Evolutionary conservation across 805 yeast genomes (phyloP).

Genomic region (Yarrowia keelungensis): DNA sequence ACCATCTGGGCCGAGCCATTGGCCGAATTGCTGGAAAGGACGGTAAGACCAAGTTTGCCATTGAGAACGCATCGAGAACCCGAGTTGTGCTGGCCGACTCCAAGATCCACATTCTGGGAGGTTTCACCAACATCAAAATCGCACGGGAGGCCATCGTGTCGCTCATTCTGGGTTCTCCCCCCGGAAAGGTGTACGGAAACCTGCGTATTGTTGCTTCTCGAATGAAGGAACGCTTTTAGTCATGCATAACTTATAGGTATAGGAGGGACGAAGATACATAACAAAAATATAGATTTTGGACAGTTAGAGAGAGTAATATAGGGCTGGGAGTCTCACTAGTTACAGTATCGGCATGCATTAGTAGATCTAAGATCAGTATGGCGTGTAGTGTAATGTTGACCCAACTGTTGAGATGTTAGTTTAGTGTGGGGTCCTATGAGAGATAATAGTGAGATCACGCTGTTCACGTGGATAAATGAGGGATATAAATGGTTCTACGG

Average conservation of each 20-base stretch:
- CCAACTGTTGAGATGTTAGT: constrained; percentile 1
- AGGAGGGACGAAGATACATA: constrained; percentile 22
- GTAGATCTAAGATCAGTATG: no score
- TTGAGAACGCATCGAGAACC: constrained; percentile 97
- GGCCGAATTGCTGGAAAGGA: constrained; percentile 99
- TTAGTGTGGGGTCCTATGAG: no score
- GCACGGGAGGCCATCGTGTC: constrained; percentile 98
- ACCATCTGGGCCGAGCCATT: constrained; percentile 96
- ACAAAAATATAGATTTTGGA: constrained; percentile 9
- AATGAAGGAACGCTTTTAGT: constrained; percentile 90
- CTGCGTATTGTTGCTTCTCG: constrained; percentile 96
- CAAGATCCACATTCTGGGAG: constrained; percentile 95
- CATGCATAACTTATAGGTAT: constrained; percentile 34
- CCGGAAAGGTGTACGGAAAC: constrained; percentile 97
- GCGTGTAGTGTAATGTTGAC: background rate
- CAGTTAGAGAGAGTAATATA: no score
- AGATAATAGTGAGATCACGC: no score
- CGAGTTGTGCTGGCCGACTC: constrained; percentile 97
- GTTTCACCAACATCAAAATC: constrained; percentile 95
- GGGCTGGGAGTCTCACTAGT: no score
- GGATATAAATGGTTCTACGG: no score
- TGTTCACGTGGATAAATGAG: no score
- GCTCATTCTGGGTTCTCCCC: constrained; percentile 95
- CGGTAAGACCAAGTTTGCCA: constrained; percentile 98
- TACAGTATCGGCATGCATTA: no score